Conservation (phyloP, 2,329 filamentous ascomycete genomes). For the Tolypocladium tropicale region DNA sequence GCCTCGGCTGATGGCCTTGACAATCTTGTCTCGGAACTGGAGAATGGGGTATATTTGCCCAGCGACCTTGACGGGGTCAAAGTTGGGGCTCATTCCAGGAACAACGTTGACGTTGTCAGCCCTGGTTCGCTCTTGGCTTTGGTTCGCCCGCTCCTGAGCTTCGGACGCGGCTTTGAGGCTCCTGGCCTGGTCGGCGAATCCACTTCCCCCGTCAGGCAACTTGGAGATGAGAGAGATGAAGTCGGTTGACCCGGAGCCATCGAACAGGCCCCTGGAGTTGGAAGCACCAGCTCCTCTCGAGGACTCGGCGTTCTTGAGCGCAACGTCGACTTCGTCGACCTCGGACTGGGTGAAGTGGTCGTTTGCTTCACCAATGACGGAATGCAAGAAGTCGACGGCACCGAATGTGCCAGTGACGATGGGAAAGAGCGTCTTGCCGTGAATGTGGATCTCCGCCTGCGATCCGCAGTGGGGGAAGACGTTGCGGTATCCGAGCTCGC, state of each 20-base stretch:
- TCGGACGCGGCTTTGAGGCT: constrained; percentile 50
- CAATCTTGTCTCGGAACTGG: constrained; percentile 86
- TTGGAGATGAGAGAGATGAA: constrained; percentile 67
- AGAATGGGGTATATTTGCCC: constrained; percentile 90
- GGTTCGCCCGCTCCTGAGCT: constrained; percentile 52
- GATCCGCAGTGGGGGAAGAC: constrained; percentile 71
- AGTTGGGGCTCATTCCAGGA: constrained; percentile 63
- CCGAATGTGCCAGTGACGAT: constrained; percentile 67
- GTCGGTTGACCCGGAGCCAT: constrained; percentile 32
- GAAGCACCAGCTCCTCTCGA: constrained; percentile 25
- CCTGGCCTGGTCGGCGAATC: constrained; percentile 56
- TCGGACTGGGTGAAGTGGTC: constrained; percentile 82
- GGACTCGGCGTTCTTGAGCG: constrained; percentile 58
- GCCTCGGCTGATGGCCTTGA: constrained; percentile 72
- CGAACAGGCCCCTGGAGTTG: constrained; percentile 30
- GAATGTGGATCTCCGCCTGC: constrained; percentile 50
- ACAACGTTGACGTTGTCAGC: constrained; percentile 47
- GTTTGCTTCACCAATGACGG: constrained; percentile 64
- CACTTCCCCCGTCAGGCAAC: constrained; percentile 59
- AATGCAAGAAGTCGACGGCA: constrained; percentile 76
- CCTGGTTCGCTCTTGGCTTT: constrained; percentile 30
- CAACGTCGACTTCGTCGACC: constrained; percentile 69
- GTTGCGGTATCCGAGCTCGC: constrained; percentile 69
- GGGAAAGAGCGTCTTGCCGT: constrained; percentile 59
- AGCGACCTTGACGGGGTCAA: constrained; percentile 69